Evolutionary conservation across 148 eudicot species (phyloP).

Genomic region (Euryodendron excelsum): DNA sequence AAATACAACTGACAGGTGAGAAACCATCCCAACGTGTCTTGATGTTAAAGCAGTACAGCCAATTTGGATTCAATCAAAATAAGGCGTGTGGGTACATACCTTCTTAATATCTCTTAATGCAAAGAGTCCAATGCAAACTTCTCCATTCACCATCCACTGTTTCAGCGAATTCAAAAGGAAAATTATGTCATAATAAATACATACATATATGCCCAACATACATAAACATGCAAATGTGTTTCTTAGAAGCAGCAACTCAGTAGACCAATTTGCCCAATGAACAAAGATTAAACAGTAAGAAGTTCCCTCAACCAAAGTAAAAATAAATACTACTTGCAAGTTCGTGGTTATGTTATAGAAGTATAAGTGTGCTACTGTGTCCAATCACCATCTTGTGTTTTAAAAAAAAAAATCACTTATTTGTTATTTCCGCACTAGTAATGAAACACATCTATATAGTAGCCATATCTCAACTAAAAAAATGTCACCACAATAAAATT

Average conservation of each 20-base stretch:
- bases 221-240: neutral
- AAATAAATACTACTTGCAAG: neutral
- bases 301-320: neutral
- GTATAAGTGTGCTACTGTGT: neutral
- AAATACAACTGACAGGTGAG: neutral
- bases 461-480: neutral
- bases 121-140: constrained; percentile 93
- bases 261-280: constrained; percentile 2
- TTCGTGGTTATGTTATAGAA: neutral
- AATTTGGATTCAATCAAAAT: neutral
- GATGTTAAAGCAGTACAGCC: neutral
- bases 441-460: neutral
- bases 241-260: neutral
- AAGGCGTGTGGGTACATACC: constrained; percentile 40
- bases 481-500: neutral
- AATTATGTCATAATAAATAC: neutral
- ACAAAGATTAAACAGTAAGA: neutral
- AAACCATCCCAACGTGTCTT: neutral
- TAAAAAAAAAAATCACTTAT: neutral
- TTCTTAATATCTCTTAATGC: constrained; percentile 71
- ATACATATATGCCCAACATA: too few relatives aligned
- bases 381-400: neutral
- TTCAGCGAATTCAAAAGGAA: constrained; percentile 18
- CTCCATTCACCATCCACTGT: constrained; percentile 99
- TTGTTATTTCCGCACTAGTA: neutral